phyloP scores from a whole-genome alignment of 495 filamentous ascomycete genomes.

The Tuber borchii region DNA sequence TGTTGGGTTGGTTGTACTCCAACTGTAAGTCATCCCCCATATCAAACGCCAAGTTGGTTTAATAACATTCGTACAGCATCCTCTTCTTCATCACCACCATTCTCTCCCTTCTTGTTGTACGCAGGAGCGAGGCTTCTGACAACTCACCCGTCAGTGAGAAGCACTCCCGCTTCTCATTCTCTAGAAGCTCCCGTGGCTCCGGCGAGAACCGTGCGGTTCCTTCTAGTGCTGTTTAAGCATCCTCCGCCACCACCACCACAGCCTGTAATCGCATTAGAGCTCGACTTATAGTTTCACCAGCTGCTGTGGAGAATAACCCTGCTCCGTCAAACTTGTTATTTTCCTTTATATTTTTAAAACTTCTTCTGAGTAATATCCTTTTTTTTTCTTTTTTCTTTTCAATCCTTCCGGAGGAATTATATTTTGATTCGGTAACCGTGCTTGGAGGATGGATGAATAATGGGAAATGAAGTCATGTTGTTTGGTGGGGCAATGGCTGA shows the following conservation, averaged over 20 bases:
- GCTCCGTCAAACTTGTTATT: neutral
- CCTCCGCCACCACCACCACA: neutral
- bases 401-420: neutral
- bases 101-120: constrained; percentile 18
- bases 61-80: constrained; percentile 7
- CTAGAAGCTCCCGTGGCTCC: constrained; percentile 1
- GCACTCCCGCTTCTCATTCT: constrained; percentile 11
- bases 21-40: constrained; percentile 15
- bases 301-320: neutral
- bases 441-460: neutral
- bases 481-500: neutral
- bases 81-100: constrained; percentile 27
- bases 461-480: neutral
- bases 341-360: neutral
- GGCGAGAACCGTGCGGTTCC: constrained; percentile 7
- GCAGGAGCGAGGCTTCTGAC: neutral
- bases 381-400: neutral
- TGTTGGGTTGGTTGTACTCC: constrained; percentile 10
- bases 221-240: neutral
- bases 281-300: neutral
- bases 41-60: neutral
- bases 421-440: neutral
- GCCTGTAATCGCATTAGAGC: neutral
- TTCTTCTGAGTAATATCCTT: neutral
- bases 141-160: neutral